These are phyloP conservation scores for barrel medic (Medicago truncatula) DNA, from an alignment of 306 rosid species.

Conservation along the genomic window MtrunA17r5.0-ANR NC_053048.1:50928501-50929000, in stretches of 20 bases:
- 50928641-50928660: background rate
- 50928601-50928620: background rate
- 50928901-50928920: conserved; percentile 53
- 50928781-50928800: conserved; percentile 55
- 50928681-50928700: conserved; percentile 44
- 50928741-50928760: conserved; percentile 55
- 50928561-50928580: background rate
- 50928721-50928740: conserved; percentile 54
- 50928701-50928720: conserved; percentile 46
- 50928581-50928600: background rate
- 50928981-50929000: conserved; percentile 56
- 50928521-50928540: conserved; percentile 7
- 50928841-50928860: conserved; percentile 55
- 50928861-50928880: conserved; percentile 52
- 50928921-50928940: conserved; percentile 53
- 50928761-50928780: conserved; percentile 47
- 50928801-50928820: conserved; percentile 54
- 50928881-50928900: conserved; percentile 45
- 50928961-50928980: conserved; percentile 48
- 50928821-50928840: conserved; percentile 47
- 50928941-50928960: conserved; percentile 51
- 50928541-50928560: background rate
- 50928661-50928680: conserved; percentile 29
- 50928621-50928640: conserved; percentile 25
- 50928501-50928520: conserved; percentile 12